A percentile compares a stretch with the other conserved stretches of the same genome.
These are phyloP conservation scores for Mytilinidion resinicola DNA, from an alignment of 495 filamentous ascomycete species.

Conservation along the genomic window DNA sequence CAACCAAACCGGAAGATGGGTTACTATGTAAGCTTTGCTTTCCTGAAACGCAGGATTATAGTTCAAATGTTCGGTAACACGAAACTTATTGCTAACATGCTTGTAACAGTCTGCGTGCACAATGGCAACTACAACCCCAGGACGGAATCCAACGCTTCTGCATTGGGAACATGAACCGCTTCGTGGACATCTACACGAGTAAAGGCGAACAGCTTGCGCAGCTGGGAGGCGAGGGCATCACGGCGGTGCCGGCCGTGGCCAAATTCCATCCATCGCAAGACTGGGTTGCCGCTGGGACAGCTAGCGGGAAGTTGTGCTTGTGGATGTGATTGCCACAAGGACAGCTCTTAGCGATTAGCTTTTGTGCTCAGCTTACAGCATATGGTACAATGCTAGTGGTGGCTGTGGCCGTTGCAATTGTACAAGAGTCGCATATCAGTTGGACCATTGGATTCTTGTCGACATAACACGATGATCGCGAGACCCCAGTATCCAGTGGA, in stretches of 20 bases:
- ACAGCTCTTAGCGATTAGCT: no score
- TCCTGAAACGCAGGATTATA: background rate
- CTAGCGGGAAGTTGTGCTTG: slow-evolving; percentile 84
- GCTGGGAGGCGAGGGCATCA: slow-evolving; percentile 80
- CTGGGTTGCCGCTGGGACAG: slow-evolving; percentile 90
- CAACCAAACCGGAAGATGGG: slow-evolving; percentile 87
- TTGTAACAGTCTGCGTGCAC: slow-evolving; percentile 67
- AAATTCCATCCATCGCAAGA: slow-evolving; percentile 81
- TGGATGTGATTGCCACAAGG: slow-evolving; percentile 59
- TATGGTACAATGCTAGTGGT: no score
- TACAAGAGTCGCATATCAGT: no score
- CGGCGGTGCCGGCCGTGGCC: slow-evolving; percentile 87
- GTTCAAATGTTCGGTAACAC: background rate
- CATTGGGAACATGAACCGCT: slow-evolving; percentile 97
- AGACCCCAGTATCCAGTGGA: no score
- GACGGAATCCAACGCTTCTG: slow-evolving; percentile 78
- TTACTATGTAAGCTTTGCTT: slow-evolving; percentile 54
- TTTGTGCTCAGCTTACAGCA: no score
- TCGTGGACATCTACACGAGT: slow-evolving; percentile 79
- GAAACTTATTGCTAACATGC: background rate
- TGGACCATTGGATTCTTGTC: no score
- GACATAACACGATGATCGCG: no score
- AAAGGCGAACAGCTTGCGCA: slow-evolving; percentile 86
- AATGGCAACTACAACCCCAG: slow-evolving; percentile 78
- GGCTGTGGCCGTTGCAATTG: no score